phyloP scores from a whole-genome alignment of 495 filamentous ascomycete genomes.

The Aspergillus cavernicola region DNA sequence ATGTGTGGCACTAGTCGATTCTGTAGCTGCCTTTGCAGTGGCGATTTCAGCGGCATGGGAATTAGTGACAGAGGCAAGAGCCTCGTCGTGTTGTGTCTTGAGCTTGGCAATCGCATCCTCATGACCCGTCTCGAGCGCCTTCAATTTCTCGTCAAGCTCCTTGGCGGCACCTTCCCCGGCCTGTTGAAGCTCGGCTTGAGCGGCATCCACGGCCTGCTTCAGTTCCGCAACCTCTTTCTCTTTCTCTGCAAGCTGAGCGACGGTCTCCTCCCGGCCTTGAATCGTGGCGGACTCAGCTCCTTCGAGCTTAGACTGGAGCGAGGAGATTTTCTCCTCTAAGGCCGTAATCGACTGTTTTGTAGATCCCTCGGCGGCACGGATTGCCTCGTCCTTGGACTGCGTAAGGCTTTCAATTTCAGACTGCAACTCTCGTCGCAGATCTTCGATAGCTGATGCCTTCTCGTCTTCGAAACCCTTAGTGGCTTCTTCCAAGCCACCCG shows the following conservation, averaged over 20 bases:
- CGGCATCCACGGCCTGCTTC: constrained; percentile 30
- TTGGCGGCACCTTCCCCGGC: constrained; percentile 28
- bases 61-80: constrained; percentile 26
- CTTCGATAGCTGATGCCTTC: constrained; percentile 37
- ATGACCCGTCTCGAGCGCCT: constrained; percentile 41
- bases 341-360: constrained; percentile 27
- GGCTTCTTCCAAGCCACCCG: constrained; percentile 25
- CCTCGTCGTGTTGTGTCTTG: constrained; percentile 35
- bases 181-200: constrained; percentile 36
- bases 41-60: constrained; percentile 37
- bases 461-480: constrained; percentile 32
- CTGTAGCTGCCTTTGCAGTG: constrained; percentile 30
- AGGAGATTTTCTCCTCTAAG: constrained; percentile 36
- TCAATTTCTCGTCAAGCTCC: constrained; percentile 32
- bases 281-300: constrained; percentile 33
- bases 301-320: constrained; percentile 37
- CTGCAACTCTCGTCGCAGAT: constrained; percentile 36
- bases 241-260: constrained; percentile 32
- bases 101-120: constrained; percentile 31
- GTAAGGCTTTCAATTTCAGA: constrained; percentile 42
- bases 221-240: constrained; percentile 38
- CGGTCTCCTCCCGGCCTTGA: constrained; percentile 25
- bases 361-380: constrained; percentile 40
- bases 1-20: constrained; percentile 31
- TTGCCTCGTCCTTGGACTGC: constrained; percentile 38